Evolutionary conservation across 805 yeast genomes (phyloP).

Genomic region (Starmerella cellae): DNA sequence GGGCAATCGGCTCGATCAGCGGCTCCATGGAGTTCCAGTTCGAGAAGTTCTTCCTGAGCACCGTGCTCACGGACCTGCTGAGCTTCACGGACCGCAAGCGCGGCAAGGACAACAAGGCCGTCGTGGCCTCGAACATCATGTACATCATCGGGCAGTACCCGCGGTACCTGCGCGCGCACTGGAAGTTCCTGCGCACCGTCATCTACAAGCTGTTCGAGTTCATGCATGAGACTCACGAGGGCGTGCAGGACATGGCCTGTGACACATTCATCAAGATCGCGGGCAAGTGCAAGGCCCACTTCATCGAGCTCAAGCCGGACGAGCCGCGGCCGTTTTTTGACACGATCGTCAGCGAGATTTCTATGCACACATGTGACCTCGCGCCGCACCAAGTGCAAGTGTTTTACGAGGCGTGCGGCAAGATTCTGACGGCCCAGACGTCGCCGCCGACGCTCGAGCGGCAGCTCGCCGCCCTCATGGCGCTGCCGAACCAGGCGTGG

Average conservation of each 20-base stretch:
- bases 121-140: slow-evolving; percentile 99
- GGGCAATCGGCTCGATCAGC: slow-evolving; percentile 99
- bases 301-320: slow-evolving; percentile 72
- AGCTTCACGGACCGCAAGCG: slow-evolving; percentile 90
- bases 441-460: slow-evolving; percentile 49
- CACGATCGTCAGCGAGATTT: slow-evolving; percentile 74
- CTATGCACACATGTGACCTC: slow-evolving; percentile 75
- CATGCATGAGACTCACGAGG: slow-evolving; percentile 99
- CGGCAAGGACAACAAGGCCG: slow-evolving; percentile 97
- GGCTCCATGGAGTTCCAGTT: slow-evolving; percentile 98
- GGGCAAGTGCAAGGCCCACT: slow-evolving; percentile 87
- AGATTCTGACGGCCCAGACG: slow-evolving; percentile 78
- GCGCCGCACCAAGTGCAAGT: slow-evolving; percentile 97
- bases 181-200: slow-evolving; percentile 94
- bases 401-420: slow-evolving; percentile 94
- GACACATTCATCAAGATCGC: slow-evolving; percentile 96
- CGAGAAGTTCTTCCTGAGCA: slow-evolving; percentile 86
- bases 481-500: slow-evolving; percentile 91
- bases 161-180: slow-evolving; percentile 89
- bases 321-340: slow-evolving; percentile 85
- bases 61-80: slow-evolving; percentile 82
- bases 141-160: slow-evolving; percentile 99
- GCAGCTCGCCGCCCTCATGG: slow-evolving; percentile 63
- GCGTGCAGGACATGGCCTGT: slow-evolving; percentile 99
- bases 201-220: slow-evolving; percentile 91